Percentiles rank a stretch among this genome's conserved stretches.
Evolutionary conservation across 805 yeast species (phyloP).

Genomic region (Yamadazyma laniorum): DNA sequence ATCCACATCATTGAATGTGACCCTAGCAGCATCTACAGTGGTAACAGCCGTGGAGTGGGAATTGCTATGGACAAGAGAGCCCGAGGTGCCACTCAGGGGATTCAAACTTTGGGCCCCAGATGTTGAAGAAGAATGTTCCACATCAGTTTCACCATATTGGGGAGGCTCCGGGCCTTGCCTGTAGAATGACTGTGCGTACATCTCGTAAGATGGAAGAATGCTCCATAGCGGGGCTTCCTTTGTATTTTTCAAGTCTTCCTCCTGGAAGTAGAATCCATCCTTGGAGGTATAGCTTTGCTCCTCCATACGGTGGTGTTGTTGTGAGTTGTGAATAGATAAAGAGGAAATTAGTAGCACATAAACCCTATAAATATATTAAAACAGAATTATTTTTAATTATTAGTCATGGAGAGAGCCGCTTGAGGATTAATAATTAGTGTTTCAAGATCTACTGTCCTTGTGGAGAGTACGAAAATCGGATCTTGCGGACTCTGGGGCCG

Average conservation of each 20-base stretch:
- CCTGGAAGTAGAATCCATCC: slow-evolving; percentile 5
- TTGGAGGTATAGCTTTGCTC: slow-evolving; percentile 2
- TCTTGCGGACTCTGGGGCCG: too few relatives aligned
- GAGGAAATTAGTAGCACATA: too few relatives aligned
- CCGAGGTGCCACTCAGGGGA: not conserved
- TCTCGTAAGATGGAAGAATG: slow-evolving; percentile 39
- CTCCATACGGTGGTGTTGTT: too few relatives aligned
- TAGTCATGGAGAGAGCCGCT: too few relatives aligned
- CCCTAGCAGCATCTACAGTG: not conserved
- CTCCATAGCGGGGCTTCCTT: slow-evolving; percentile 31
- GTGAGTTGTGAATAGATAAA: too few relatives aligned
- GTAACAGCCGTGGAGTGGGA: not conserved
- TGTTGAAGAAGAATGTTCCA: not conserved
- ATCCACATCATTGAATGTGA: slow-evolving; percentile 29
- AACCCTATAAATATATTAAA: too few relatives aligned
- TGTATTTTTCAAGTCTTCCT: slow-evolving; percentile 8
- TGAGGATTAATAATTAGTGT: too few relatives aligned
- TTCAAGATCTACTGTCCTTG: too few relatives aligned
- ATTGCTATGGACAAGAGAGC: not conserved
- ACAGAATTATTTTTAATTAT: too few relatives aligned
- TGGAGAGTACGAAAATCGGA: too few relatives aligned
- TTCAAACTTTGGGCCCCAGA: not conserved
- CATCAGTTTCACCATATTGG: slow-evolving; percentile 13
- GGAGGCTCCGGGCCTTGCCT: slow-evolving; percentile 21
- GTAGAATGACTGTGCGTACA: slow-evolving; percentile 22